These are phyloP conservation scores for Lactifluus volemus DNA, from an alignment of 768 basidiomycete genomes.

Conservation along the genomic window DNA sequence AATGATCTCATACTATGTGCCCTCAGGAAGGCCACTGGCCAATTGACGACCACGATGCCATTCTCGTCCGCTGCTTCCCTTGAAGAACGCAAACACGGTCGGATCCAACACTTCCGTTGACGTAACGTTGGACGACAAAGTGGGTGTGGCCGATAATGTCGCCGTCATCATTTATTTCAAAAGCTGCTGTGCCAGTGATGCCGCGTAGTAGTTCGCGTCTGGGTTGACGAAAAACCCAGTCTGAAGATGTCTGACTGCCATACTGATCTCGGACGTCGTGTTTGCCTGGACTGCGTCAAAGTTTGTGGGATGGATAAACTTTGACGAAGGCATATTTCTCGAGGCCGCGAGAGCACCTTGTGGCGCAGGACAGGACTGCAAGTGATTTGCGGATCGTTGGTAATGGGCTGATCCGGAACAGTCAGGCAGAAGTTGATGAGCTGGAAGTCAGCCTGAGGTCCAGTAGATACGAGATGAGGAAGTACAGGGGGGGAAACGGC, in stretches of 20 bases:
- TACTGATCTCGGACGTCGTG: slow-evolving; percentile 36
- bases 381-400: slow-evolving; percentile 37
- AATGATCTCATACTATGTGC: slow-evolving; percentile 52
- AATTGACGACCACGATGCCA: slow-evolving; percentile 47
- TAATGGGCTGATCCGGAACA: slow-evolving; percentile 30
- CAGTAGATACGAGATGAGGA: slow-evolving; percentile 13
- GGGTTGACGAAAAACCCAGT: slow-evolving; percentile 47
- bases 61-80: slow-evolving; percentile 36
- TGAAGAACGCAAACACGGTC: slow-evolving; percentile 54
- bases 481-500: slow-evolving; percentile 23
- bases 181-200: slow-evolving; percentile 34
- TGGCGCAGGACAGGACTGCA: slow-evolving; percentile 28
- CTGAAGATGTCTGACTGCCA: slow-evolving; percentile 31
- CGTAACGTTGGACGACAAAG: slow-evolving; percentile 41
- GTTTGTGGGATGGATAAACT: slow-evolving; percentile 36
- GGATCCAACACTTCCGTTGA: slow-evolving; percentile 41
- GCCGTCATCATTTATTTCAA: slow-evolving; percentile 31
- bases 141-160: slow-evolving; percentile 47
- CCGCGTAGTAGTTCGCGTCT: slow-evolving; percentile 36
- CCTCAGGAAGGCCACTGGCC: slow-evolving; percentile 45
- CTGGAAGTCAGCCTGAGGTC: slow-evolving; percentile 31
- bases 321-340: slow-evolving; percentile 39
- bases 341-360: slow-evolving; percentile 39
- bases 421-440: slow-evolving; percentile 46
- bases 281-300: slow-evolving; percentile 32